A percentile compares a stretch with the other conserved stretches of the same genome.
phyloP scores from a whole-genome alignment of 805 yeast species.

The Saccharomycopsis sp. region DNA sequence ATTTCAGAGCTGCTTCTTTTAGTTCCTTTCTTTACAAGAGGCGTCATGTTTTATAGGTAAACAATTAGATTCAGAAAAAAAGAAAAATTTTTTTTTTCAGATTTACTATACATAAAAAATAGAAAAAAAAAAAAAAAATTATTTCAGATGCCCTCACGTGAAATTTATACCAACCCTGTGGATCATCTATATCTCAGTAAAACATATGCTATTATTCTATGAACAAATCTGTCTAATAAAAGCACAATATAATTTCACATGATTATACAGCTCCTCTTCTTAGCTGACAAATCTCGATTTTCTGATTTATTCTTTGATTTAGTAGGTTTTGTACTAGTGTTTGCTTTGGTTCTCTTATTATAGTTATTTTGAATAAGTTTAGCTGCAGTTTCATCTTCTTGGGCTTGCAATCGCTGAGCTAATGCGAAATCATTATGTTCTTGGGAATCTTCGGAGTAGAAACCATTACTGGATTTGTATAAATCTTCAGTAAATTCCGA shows the following conservation, averaged over 20 bases:
- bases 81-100: not conserved
- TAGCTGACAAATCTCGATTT: conserved; percentile 14
- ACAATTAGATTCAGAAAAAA: not conserved
- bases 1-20: conserved; percentile 3
- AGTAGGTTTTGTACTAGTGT: not conserved
- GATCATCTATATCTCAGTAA: not conserved
- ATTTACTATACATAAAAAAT: not conserved
- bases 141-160: not conserved
- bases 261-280: conserved; percentile 4
- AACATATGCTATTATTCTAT: not conserved
- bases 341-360: conserved; percentile 7
- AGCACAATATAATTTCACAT: not conserved
- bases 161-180: not conserved
- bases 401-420: conserved; percentile 42
- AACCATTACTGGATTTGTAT: conserved; percentile 10
- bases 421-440: conserved; percentile 35
- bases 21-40: not conserved
- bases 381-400: conserved; percentile 50
- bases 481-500: conserved; percentile 9
- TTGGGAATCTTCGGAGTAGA: conserved; percentile 21
- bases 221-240: not conserved
- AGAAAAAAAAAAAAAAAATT: not conserved
- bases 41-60: not conserved
- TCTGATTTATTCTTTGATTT: not conserved
- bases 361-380: conserved; percentile 35